Conservation (phyloP, 805 yeast species). For the Metschnikowia continentalis region DNA sequence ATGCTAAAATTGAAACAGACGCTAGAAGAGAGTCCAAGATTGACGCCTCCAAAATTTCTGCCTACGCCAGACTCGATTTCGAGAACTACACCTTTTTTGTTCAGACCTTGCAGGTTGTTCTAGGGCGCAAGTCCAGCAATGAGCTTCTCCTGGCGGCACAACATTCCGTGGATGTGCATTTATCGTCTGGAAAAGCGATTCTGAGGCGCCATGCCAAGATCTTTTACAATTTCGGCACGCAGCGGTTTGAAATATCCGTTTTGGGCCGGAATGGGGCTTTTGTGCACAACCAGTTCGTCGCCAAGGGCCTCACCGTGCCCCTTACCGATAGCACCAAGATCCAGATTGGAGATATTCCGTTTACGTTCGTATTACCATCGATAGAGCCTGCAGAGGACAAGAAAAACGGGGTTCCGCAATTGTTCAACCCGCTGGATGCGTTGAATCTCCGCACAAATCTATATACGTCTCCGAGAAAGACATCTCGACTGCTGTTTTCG, state of each 20-base stretch:
- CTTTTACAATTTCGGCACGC: conserved; percentile 94
- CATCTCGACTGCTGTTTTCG: background rate
- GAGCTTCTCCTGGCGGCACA: conserved; percentile 56
- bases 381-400: conserved; percentile 41
- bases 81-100: conserved; percentile 92
- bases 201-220: conserved; percentile 94
- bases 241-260: conserved; percentile 85
- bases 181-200: conserved; percentile 89
- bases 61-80: conserved; percentile 79
- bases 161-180: conserved; percentile 84
- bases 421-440: conserved; percentile 60
- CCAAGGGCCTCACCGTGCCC: conserved; percentile 88
- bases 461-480: conserved; percentile 27
- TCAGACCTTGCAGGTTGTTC: conserved; percentile 88
- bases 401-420: conserved; percentile 25
- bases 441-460: conserved; percentile 51
- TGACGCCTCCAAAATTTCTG: conserved; percentile 37
- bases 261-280: conserved; percentile 96
- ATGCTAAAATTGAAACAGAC: background rate
- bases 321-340: conserved; percentile 75
- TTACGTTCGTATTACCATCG: conserved; percentile 80
- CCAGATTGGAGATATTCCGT: conserved; percentile 90
- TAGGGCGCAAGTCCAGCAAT: conserved; percentile 74
- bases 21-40: background rate
- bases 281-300: conserved; percentile 86